Evolutionary conservation across 441 rosid genomes (phyloP).

Genomic region (Sinapis alba): DNA sequence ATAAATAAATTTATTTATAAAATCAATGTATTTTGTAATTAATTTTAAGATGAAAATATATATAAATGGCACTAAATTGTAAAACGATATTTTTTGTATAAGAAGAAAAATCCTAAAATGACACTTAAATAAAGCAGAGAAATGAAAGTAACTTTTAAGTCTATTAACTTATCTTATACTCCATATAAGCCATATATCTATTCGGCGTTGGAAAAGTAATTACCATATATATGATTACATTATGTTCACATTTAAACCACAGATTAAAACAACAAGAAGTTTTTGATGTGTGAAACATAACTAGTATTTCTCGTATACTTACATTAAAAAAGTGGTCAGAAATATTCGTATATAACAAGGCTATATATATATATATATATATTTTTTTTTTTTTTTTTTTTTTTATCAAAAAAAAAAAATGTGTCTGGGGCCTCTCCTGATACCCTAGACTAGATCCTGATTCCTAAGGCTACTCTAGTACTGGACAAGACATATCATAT

Average conservation of each 20-base stretch:
- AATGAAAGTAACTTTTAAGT: too few species aligned
- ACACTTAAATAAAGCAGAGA: too few species aligned
- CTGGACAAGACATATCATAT: constrained; percentile 7
- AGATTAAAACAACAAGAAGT: neutral
- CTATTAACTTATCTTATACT: neutral
- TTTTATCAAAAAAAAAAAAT: too few species aligned
- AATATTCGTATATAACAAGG: neutral
- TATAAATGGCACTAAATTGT: too few species aligned
- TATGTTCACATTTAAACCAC: neutral
- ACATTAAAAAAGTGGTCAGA: neutral
- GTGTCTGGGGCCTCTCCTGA: neutral
- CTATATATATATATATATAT: too few species aligned
- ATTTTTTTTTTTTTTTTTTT: too few species aligned
- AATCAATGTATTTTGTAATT: too few species aligned
- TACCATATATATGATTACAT: neutral
- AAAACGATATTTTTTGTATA: too few species aligned
- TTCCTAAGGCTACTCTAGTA: neutral
- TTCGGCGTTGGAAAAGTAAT: neutral
- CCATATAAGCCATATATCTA: neutral
- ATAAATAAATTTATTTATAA: too few species aligned
- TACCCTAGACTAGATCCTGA: constrained; percentile 19
- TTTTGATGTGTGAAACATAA: neutral
- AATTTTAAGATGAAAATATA: too few species aligned
- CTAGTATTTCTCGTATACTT: neutral
- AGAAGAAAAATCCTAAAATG: too few species aligned